These are phyloP conservation scores for Flaveria robusta DNA, from an alignment of 129 eudicot genomes.

Conservation along the genomic window DNA sequence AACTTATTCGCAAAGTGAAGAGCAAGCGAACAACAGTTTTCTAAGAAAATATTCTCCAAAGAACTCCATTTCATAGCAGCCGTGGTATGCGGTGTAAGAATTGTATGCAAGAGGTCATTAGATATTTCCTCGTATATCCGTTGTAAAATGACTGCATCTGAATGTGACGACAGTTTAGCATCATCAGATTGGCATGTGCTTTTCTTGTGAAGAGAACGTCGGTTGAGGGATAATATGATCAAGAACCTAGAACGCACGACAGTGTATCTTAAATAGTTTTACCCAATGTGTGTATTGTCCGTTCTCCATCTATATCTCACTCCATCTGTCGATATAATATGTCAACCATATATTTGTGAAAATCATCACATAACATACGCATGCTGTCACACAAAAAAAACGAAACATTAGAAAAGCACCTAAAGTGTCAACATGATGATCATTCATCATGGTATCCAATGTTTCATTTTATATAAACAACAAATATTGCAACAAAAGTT, in stretches of 20 bases:
- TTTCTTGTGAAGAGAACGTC: background rate
- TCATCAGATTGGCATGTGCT: too few species aligned
- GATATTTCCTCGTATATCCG: background rate
- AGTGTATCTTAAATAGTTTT: background rate
- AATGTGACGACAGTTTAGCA: background rate
- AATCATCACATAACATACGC: background rate
- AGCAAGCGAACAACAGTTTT: background rate
- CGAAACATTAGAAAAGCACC: background rate
- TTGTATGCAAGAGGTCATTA: background rate
- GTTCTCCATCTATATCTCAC: background rate
- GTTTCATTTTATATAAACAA: background rate
- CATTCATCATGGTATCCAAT: constrained; percentile 1
- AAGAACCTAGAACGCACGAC: background rate
- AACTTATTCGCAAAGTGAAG: too few species aligned
- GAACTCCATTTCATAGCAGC: background rate
- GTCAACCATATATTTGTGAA: too few species aligned
- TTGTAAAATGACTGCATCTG: too few species aligned
- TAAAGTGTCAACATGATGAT: background rate
- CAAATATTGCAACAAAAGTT: background rate
- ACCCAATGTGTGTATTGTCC: background rate
- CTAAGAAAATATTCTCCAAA: background rate
- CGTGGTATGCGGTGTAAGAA: background rate
- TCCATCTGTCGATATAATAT: too few species aligned
- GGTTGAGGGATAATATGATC: background rate
- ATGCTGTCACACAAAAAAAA: background rate